Conservation (phyloP, 2,329 filamentous ascomycete species). For the Sarocladium strictum region DNA sequence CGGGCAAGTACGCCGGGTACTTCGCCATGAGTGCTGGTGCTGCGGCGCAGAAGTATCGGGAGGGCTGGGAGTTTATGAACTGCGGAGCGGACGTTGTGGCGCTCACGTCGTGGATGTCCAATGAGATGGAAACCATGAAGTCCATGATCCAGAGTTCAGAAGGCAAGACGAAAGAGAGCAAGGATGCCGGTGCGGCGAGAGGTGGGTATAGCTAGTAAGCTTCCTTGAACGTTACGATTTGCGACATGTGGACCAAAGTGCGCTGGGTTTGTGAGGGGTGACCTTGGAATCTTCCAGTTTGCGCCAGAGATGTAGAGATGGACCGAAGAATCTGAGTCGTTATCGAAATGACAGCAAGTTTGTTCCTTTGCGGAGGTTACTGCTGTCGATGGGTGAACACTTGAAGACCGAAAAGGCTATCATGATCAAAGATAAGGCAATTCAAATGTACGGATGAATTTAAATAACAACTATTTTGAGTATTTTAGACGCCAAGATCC, state of each 20-base stretch:
- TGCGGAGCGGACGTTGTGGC: conserved; percentile 31
- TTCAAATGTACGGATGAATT: neutral
- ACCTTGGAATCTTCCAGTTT: too few relatives aligned
- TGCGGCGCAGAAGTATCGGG: conserved; percentile 17
- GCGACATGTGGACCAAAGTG: too few relatives aligned
- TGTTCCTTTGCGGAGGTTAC: too few relatives aligned
- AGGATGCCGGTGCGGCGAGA: conserved; percentile 9
- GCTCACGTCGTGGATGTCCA: conserved; percentile 26
- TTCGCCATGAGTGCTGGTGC: conserved; percentile 25
- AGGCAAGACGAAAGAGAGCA: conserved; percentile 10
- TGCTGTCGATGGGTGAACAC: too few relatives aligned
- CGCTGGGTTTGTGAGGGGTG: too few relatives aligned
- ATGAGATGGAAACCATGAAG: conserved; percentile 21
- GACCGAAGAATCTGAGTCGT: too few relatives aligned
- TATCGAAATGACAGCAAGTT: too few relatives aligned
- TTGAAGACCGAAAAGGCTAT: too few relatives aligned
- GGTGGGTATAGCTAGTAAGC: neutral
- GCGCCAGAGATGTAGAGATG: too few relatives aligned
- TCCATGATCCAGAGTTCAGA: neutral
- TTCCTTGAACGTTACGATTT: too few relatives aligned
- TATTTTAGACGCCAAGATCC: neutral
- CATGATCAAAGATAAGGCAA: too few relatives aligned
- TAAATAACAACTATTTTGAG: too few relatives aligned
- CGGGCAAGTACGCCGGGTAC: conserved; percentile 27
- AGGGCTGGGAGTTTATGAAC: conserved; percentile 31